phyloP scores from a whole-genome alignment of 192 early-diverging fungal genomes.

The Coemansia sp. region DNA sequence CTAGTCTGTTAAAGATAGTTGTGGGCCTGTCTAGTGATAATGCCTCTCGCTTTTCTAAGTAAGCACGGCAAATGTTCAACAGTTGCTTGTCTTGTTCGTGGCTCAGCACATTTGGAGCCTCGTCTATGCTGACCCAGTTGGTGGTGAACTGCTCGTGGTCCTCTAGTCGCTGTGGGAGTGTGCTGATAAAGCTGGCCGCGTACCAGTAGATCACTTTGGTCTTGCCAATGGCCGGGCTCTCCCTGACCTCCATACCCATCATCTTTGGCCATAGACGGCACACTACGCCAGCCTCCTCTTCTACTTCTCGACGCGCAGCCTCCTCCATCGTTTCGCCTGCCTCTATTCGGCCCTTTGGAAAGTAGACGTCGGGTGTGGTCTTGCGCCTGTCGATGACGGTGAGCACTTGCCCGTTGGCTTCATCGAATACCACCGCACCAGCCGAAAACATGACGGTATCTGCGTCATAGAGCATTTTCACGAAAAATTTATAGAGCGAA shows the following conservation, averaged over 20 bases:
- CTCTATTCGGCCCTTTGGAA: constrained; percentile 49
- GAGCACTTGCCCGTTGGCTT: constrained; percentile 11
- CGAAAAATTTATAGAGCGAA: no score
- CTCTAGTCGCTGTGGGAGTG: constrained; percentile 25
- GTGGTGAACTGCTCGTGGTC: constrained; percentile 19
- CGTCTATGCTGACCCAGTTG: constrained; percentile 25
- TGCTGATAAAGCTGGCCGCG: constrained; percentile 26
- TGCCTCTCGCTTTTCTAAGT: not conserved
- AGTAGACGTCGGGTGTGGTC: constrained; percentile 8
- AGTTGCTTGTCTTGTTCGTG: constrained; percentile 26
- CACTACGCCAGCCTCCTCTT: constrained; percentile 41
- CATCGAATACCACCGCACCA: constrained; percentile 48
- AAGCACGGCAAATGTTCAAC: constrained; percentile 9
- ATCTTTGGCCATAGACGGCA: constrained; percentile 29
- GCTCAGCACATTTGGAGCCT: constrained; percentile 10
- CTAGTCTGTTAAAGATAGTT: not conserved
- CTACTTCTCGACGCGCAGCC: constrained; percentile 39
- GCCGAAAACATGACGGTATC: constrained; percentile 36
- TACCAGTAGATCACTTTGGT: constrained; percentile 54
- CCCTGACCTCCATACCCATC: constrained; percentile 31
- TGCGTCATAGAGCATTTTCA: constrained; percentile 25
- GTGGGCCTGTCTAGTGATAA: not conserved
- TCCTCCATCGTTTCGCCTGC: constrained; percentile 21
- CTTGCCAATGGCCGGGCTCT: constrained; percentile 9
- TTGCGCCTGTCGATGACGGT: constrained; percentile 18